These are phyloP conservation scores for Saitozyma sp. DNA, from an alignment of 768 basidiomycete genomes.

Conservation along the genomic window DNA sequence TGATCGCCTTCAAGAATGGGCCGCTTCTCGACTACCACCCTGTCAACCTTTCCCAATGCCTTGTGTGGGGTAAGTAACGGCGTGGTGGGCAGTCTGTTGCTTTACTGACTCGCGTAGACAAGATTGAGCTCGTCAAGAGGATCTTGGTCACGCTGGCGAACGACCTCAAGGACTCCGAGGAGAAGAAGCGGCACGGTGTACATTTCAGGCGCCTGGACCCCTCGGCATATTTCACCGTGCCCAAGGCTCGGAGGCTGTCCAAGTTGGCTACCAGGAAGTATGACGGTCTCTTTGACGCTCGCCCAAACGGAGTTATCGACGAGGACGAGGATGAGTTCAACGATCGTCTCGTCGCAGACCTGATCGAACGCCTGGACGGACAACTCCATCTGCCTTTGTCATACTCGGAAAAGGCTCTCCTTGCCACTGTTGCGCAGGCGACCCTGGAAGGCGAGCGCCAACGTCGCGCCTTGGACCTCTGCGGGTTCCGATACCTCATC, in stretches of 20 bases:
- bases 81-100: neutral
- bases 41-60: constrained; percentile 84
- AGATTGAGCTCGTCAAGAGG: constrained; percentile 78
- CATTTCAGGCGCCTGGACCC: constrained; percentile 33
- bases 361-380: constrained; percentile 67
- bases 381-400: constrained; percentile 70
- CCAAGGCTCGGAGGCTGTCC: neutral
- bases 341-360: constrained; percentile 49
- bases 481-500: constrained; percentile 88
- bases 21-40: constrained; percentile 91
- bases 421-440: constrained; percentile 80
- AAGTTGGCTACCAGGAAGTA: constrained; percentile 24
- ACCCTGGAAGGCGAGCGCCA: constrained; percentile 89
- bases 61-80: constrained; percentile 75
- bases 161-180: constrained; percentile 53
- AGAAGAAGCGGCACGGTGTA: constrained; percentile 34
- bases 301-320: constrained; percentile 9
- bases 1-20: constrained; percentile 78
- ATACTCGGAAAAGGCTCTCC: constrained; percentile 75
- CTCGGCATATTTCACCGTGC: constrained; percentile 23
- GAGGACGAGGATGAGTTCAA: constrained; percentile 31
- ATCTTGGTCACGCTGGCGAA: constrained; percentile 70
- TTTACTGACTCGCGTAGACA: constrained; percentile 55
- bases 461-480: constrained; percentile 82
- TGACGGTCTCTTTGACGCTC: constrained; percentile 36